Evolutionary conservation across 768 basidiomycete species (phyloP).

Genomic region (Clitopilus hobsonii): DNA sequence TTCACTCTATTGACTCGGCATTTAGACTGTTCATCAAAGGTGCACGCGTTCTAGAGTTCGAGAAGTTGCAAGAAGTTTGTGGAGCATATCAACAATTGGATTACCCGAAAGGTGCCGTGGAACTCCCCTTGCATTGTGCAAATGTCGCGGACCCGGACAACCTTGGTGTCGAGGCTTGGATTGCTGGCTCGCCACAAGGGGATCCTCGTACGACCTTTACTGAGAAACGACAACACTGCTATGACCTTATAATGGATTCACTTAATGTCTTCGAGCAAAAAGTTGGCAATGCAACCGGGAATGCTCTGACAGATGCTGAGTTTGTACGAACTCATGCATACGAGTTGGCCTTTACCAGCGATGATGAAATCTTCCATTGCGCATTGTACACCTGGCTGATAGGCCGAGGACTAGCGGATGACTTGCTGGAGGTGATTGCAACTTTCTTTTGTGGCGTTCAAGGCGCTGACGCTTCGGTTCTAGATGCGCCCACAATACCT

Average conservation of each 20-base stretch:
- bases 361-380: constrained; percentile 93
- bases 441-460: no score
- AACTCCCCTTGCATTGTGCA: constrained; percentile 83
- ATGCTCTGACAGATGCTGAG: constrained; percentile 50
- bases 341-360: constrained; percentile 75
- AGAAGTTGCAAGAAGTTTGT: constrained; percentile 80
- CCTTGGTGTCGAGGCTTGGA: constrained; percentile 74
- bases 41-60: constrained; percentile 76
- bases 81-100: constrained; percentile 85
- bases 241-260: constrained; percentile 80
- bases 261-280: constrained; percentile 75
- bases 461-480: neutral
- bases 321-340: constrained; percentile 81
- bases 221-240: constrained; percentile 66
- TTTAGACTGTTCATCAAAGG: constrained; percentile 84
- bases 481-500: constrained; percentile 86
- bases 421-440: constrained; percentile 67
- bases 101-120: constrained; percentile 86
- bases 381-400: constrained; percentile 95
- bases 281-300: constrained; percentile 27
- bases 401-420: constrained; percentile 71
- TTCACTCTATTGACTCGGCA: constrained; percentile 7
- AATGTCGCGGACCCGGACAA: constrained; percentile 72
- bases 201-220: constrained; percentile 57
- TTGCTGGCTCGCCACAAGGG: constrained; percentile 47